Conservation (phyloP, 2,329 filamentous ascomycete species). For the Coniochaeta sp. region DNA sequence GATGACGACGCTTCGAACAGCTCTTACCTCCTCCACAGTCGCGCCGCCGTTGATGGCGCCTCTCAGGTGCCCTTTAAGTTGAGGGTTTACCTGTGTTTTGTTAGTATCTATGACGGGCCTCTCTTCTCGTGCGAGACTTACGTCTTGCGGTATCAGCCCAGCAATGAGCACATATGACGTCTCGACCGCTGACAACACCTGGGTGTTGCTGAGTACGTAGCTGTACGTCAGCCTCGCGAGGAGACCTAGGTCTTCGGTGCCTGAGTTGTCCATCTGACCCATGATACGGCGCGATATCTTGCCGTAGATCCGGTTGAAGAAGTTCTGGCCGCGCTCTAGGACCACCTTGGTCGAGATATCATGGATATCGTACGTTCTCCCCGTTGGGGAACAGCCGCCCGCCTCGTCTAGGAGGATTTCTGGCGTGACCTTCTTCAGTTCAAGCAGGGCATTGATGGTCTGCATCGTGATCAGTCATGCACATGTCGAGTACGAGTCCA, state of each 20-base stretch:
- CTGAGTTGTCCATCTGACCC: constrained; percentile 38
- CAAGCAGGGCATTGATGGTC: constrained; percentile 39
- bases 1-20: constrained; percentile 37
- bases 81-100: constrained; percentile 36
- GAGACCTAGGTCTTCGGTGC: constrained; percentile 41
- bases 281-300: constrained; percentile 39
- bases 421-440: constrained; percentile 35
- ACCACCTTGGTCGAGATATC: constrained; percentile 24
- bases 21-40: constrained; percentile 37
- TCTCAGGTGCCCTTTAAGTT: constrained; percentile 44
- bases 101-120: not conserved
- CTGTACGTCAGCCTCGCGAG: constrained; percentile 41
- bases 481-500: not conserved
- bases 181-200: constrained; percentile 34
- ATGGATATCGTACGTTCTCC: constrained; percentile 29
- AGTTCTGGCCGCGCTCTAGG: constrained; percentile 33
- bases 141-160: constrained; percentile 43
- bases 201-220: constrained; percentile 39
- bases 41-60: constrained; percentile 43
- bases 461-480: constrained; percentile 9
- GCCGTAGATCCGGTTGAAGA: constrained; percentile 42
- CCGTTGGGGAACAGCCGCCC: constrained; percentile 26
- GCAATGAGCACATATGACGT: constrained; percentile 45
- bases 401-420: constrained; percentile 31
- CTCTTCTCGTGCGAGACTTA: constrained; percentile 15